Evolutionary conservation across 345 rosid species (phyloP).

Genomic region (Sisymbrium irio): DNA sequence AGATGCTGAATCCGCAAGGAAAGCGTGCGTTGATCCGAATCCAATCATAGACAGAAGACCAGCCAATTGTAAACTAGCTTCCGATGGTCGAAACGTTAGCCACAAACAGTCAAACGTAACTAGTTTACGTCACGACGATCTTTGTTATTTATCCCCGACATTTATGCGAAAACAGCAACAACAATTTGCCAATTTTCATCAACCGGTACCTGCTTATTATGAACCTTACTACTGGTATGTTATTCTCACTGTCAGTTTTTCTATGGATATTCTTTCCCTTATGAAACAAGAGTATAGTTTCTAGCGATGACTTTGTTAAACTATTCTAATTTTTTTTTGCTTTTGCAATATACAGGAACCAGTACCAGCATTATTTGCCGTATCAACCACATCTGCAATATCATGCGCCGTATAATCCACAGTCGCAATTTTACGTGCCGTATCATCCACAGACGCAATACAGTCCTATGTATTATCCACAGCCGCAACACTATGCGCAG

Average conservation of each 20-base stretch:
- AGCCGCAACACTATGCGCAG: not conserved
- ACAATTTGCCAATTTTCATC: not conserved
- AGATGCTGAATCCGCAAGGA: conserved; percentile 60
- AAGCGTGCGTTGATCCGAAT: conserved; percentile 49
- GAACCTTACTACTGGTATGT: not conserved
- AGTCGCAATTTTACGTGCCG: not conserved
- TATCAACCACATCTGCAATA: not conserved
- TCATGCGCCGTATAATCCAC: not conserved
- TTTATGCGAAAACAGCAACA: not conserved
- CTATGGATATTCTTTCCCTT: too few species aligned
- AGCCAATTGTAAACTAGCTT: conserved; percentile 64
- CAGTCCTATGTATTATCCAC: too few species aligned
- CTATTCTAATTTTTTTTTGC: not conserved
- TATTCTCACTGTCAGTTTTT: not conserved
- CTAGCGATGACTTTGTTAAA: not conserved
- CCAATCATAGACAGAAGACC: conserved; percentile 61
- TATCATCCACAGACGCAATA: not conserved
- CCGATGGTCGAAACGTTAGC: conserved; percentile 5
- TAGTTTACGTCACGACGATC: not conserved
- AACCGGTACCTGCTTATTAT: not conserved
- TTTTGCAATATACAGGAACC: conserved; percentile 8
- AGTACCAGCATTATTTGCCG: not conserved
- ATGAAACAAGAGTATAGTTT: not conserved
- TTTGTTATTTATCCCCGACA: not conserved
- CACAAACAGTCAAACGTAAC: not conserved